Percentiles rank a stretch among this genome's conserved stretches.
Conservation (phyloP, 139 green algal genomes). For the Chlorella sp. region DNA sequence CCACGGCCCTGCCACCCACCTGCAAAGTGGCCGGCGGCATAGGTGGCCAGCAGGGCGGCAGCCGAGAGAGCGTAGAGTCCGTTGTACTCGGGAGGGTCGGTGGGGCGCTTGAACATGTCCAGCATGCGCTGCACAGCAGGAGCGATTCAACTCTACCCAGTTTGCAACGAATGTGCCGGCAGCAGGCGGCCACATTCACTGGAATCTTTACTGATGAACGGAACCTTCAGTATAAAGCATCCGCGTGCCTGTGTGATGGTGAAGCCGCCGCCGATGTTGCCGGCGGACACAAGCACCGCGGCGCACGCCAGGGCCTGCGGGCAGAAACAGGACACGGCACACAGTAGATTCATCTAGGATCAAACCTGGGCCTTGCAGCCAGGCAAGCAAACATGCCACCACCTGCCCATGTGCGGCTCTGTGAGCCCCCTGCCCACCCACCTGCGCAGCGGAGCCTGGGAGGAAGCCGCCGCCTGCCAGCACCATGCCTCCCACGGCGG, state of each 20-base stretch:
- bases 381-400: no score
- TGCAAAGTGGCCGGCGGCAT: constrained; percentile 51
- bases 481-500: constrained; percentile 79
- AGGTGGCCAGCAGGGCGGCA: constrained; percentile 57
- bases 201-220: no score
- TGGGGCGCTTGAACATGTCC: constrained; percentile 92
- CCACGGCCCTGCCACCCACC: no score
- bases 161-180: no score
- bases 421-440: no score
- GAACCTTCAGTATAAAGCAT: no score
- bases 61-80: constrained; percentile 73
- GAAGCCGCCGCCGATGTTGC: constrained; percentile 94
- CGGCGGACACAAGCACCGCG: constrained; percentile 71
- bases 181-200: no score
- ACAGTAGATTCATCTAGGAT: no score
- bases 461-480: constrained; percentile 72
- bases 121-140: constrained; percentile 86
- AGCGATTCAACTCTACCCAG: no score
- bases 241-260: constrained; percentile 83
- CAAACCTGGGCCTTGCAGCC: no score
- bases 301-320: constrained; percentile 61
- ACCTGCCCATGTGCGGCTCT: no score
- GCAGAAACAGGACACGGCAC: no score
- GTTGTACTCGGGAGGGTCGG: constrained; percentile 85
- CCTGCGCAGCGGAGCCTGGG: constrained; percentile 53